Conservation (phyloP, 192 early-diverging fungal species). For the Coemansia sp. region DNA sequence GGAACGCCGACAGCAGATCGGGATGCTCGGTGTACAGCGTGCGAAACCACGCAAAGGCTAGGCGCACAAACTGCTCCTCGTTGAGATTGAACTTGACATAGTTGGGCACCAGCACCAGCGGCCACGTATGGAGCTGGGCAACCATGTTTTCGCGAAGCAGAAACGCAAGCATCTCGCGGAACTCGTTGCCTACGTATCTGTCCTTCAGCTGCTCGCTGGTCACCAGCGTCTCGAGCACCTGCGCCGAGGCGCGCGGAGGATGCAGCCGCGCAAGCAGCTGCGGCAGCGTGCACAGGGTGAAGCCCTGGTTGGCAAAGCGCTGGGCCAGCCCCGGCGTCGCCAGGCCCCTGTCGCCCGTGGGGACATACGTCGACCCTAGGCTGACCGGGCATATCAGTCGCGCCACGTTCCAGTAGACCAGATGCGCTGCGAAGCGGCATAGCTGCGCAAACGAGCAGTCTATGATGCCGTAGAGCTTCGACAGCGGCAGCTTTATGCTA, state of each 20-base stretch:
- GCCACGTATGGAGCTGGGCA: conserved; percentile 80
- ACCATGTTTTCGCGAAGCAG: conserved; percentile 74
- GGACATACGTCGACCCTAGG: conserved; percentile 73
- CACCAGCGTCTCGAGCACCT: conserved; percentile 55
- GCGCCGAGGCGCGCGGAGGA: conserved; percentile 35
- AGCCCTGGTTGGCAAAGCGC: conserved; percentile 16
- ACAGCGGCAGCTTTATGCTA: conserved; percentile 52
- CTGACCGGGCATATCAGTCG: conserved; percentile 83
- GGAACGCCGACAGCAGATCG: conserved; percentile 44
- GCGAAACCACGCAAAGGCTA: conserved; percentile 46
- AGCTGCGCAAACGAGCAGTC: conserved; percentile 95
- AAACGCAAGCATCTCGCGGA: conserved; percentile 80
- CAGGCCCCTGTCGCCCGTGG: background rate
- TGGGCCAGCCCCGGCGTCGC: conserved; percentile 12
- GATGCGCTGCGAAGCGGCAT: conserved; percentile 82
- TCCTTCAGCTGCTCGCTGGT: conserved; percentile 47
- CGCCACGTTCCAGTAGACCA: conserved; percentile 92
- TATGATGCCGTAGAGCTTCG: conserved; percentile 73
- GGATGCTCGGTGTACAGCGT: conserved; percentile 44
- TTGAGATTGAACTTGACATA: conserved; percentile 53
- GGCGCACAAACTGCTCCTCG: conserved; percentile 44
- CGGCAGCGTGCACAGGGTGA: conserved; percentile 24
- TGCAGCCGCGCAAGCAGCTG: conserved; percentile 41
- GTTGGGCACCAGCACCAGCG: conserved; percentile 60
- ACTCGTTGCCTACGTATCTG: conserved; percentile 60